A percentile compares a stretch with the other conserved stretches of the same genome.
Conservation (phyloP, 768 basidiomycete species). For the Russula emetica region DNA sequence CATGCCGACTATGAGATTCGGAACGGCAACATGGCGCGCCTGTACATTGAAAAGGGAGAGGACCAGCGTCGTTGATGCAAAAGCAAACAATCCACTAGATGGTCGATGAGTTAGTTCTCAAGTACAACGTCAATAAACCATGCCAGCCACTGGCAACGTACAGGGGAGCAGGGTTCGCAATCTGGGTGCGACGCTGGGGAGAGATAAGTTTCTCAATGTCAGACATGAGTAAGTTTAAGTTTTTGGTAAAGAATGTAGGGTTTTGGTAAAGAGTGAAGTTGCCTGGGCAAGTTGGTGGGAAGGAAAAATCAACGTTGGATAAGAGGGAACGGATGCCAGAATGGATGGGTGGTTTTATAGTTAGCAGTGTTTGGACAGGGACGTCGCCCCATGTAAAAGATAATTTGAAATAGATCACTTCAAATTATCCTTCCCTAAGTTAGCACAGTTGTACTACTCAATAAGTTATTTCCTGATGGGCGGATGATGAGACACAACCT, state of each 20-base stretch:
- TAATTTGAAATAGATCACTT: too few species aligned
- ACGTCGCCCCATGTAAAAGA: too few species aligned
- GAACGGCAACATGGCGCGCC: slow-evolving; percentile 47
- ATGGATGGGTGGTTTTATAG: not conserved
- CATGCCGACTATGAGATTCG: slow-evolving; percentile 83
- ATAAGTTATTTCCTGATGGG: too few species aligned
- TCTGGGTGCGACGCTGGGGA: slow-evolving; percentile 28
- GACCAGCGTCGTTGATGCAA: slow-evolving; percentile 74
- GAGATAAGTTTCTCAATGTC: slow-evolving; percentile 36
- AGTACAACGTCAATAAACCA: slow-evolving; percentile 43
- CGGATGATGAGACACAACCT: too few species aligned
- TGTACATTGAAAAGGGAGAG: slow-evolving; percentile 69
- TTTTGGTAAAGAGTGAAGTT: not conserved
- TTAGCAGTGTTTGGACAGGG: not conserved
- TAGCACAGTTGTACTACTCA: too few species aligned
- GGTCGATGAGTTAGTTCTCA: slow-evolving; percentile 41
- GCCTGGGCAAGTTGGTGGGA: not conserved
- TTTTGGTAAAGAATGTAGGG: not conserved
- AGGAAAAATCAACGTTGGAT: not conserved
- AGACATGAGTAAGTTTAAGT: slow-evolving; percentile 31
- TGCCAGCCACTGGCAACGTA: slow-evolving; percentile 34
- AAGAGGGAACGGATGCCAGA: not conserved
- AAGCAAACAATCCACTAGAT: slow-evolving; percentile 68
- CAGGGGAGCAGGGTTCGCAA: slow-evolving; percentile 63
- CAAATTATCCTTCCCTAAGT: too few species aligned